Evolutionary conservation across 1,284 basidiomycete species (phyloP).

Genomic region (Termitomyces sp.): DNA sequence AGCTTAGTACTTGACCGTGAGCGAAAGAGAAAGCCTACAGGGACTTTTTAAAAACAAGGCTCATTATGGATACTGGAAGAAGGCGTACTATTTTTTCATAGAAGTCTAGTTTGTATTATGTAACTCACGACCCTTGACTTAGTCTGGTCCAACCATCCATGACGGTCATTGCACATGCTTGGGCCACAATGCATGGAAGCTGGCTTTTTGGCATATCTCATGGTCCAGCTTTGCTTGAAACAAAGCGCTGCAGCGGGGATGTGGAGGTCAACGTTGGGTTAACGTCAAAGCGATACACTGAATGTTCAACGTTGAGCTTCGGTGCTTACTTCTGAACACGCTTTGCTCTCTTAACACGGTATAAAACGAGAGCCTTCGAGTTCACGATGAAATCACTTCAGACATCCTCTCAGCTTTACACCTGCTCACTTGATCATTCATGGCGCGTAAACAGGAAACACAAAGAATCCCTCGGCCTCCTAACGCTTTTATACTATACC

Average conservation of each 20-base stretch:
- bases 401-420: neutral
- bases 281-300: neutral
- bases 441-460: neutral
- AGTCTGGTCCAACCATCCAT: neutral
- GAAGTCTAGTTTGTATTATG: too few species aligned
- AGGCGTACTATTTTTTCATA: too few species aligned
- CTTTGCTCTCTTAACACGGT: neutral
- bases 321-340: neutral
- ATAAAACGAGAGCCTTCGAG: neutral
- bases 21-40: too few species aligned
- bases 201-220: too few species aligned
- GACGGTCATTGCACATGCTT: neutral
- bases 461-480: conserved; percentile 63
- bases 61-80: too few species aligned
- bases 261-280: neutral
- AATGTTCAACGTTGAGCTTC: neutral
- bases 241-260: neutral
- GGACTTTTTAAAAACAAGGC: too few species aligned
- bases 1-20: too few species aligned
- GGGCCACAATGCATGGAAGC: neutral
- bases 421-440: neutral
- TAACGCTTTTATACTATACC: conserved; percentile 89
- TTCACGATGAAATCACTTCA: neutral
- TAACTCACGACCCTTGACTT: too few species aligned
- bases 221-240: neutral